Evolutionary conservation across 805 yeast species (phyloP).

Genomic region (Lipomyces yamadae): DNA sequence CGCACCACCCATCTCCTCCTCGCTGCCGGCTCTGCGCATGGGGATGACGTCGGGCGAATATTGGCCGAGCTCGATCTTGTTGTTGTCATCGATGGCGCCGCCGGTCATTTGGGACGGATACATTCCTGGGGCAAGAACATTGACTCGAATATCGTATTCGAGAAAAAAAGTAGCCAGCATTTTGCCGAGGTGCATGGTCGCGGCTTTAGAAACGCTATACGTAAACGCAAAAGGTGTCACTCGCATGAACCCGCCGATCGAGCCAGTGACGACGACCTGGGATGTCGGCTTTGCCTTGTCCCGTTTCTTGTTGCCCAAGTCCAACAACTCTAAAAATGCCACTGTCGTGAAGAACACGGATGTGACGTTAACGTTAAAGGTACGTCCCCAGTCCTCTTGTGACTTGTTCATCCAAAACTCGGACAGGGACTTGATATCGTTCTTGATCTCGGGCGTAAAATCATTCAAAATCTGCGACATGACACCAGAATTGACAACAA

Average conservation of each 20-base stretch:
- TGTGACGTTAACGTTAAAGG: conserved; percentile 36
- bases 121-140: conserved; percentile 66
- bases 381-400: conserved; percentile 33
- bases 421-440: conserved; percentile 22
- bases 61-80: conserved; percentile 42
- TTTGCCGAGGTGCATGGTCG: conserved; percentile 36
- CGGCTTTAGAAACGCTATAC: conserved; percentile 37
- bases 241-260: conserved; percentile 36
- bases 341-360: conserved; percentile 36
- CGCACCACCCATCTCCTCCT: conserved; percentile 71
- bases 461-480: conserved; percentile 21
- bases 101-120: conserved; percentile 61
- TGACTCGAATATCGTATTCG: conserved; percentile 57
- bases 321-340: conserved; percentile 37
- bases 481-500: conserved; percentile 37
- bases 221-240: conserved; percentile 32
- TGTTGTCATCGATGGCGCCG: conserved; percentile 47
- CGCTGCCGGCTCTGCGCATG: conserved; percentile 65
- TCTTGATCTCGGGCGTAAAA: conserved; percentile 22
- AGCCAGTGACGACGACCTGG: conserved; percentile 36
- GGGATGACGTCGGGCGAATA: conserved; percentile 56
- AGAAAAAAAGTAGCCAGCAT: conserved; percentile 34
- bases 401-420: conserved; percentile 28
- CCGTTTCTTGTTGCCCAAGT: conserved; percentile 33
- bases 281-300: conserved; percentile 24